These are phyloP conservation scores for Gillenia trifoliata DNA, from an alignment of 306 rosid species.

Conservation along the genomic window DNA sequence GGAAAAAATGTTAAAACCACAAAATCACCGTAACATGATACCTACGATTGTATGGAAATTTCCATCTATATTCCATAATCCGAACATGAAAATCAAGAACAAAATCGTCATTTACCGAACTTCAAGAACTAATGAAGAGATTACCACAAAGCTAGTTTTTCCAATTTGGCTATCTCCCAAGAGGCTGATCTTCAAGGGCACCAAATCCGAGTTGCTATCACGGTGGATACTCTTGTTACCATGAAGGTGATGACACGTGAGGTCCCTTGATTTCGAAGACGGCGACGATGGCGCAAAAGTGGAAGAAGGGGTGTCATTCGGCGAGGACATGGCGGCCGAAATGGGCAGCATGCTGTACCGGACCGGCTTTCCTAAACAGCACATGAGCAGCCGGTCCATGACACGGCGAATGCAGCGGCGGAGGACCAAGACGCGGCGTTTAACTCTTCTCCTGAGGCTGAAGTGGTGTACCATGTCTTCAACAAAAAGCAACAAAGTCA, in stretches of 20 bases:
- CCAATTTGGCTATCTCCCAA: slow-evolving; percentile 84
- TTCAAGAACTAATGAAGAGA: neutral
- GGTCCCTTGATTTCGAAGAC: neutral
- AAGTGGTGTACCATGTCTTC: slow-evolving; percentile 3
- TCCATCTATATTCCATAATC: neutral
- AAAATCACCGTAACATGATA: too few relatives aligned
- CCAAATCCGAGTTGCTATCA: slow-evolving; percentile 53
- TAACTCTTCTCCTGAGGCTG: slow-evolving; percentile 31
- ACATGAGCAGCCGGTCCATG: slow-evolving; percentile 42
- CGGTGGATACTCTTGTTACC: neutral
- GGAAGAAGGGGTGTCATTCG: slow-evolving; percentile 11
- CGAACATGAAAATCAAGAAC: too few relatives aligned
- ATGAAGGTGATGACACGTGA: neutral
- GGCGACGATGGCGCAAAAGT: neutral
- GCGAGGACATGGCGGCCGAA: slow-evolving; percentile 8
- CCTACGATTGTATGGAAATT: neutral
- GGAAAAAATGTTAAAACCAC: too few relatives aligned
- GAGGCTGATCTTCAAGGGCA: slow-evolving; percentile 75
- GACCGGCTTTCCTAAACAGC: slow-evolving; percentile 46
- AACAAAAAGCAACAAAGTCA: neutral
- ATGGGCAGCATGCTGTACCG: slow-evolving; percentile 43
- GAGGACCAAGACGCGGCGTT: slow-evolving; percentile 45
- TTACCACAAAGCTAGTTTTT: slow-evolving; percentile 85
- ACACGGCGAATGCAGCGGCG: slow-evolving; percentile 52
- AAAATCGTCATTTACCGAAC: too few relatives aligned